Evolutionary conservation across 305 asterid species (phyloP), one percentile per base, ranked within the genome.

Genomic region (Andrographis paniculata): DNA sequence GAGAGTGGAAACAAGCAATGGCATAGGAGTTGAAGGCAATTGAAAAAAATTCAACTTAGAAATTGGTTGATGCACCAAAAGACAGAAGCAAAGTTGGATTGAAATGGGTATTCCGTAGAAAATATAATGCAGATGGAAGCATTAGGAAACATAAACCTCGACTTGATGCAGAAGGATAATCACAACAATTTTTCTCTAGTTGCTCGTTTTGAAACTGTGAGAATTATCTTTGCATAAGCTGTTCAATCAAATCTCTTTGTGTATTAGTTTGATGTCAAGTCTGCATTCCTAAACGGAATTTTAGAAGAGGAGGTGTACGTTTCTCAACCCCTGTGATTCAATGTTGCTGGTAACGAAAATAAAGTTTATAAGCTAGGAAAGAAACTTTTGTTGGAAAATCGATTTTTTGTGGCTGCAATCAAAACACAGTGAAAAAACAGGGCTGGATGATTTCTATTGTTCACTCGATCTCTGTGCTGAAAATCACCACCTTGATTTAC

Each of bases 51-150:
- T 10, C 2, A 35, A 50, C 31, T 9, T 50, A 17, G 45, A 7
- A 50, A 3, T 47, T 21, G 37, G 52, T 47, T 22, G 17, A 22
- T 47, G 10, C 23, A 5, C 52, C 52, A 37, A 19, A 21, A 4
- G 37, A 24, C 1, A 47, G 24, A 31, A 47, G 24, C 24, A 14
- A 22, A 20, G 22, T 17, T 8, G 55, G 55, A 14, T 6, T 17
- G 6, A 50, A 48, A 39, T 50, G 28, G 55, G 17, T 35, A 15
- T 33, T 50, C 4, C 1, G 9, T 16, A 50, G 17, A 37, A 13
- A 31, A 9, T 31, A 17, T 17, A 4, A 10, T 1, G 43, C 16
- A 6, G 31, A 50, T 10, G 30, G 18, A 12, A 21, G 44, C 23
- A 50, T 50, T 1, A 11, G 18, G n/a, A 50, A 35, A 9, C 18